Base-by-base conservation (phyloP, 2,329 filamentous ascomycete species). In the Diaporthe helianthi region DNA sequence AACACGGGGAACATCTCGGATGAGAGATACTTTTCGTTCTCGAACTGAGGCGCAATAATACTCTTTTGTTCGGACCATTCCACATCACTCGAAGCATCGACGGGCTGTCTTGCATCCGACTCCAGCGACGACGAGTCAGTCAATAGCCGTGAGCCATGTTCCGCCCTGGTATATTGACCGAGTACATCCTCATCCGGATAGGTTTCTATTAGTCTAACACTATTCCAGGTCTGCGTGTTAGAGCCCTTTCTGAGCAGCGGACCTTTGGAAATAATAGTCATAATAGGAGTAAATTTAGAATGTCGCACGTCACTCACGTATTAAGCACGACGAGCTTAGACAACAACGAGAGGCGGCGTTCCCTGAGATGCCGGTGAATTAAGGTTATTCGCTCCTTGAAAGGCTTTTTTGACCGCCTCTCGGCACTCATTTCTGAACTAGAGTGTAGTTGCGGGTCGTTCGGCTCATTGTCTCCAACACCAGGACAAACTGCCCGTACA, bases 1-100 rank as follows among this genome's bases (percentile, higher is more conserved):
- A 65, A 53, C 19, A 46, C 22, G 5, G 63, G 63, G 36, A 65
- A 65, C 63, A 65, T 65, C 22, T 65, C 63, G n/a, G 49, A 52
- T 4, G 47, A 53, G 0, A 41, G 49, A 8, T 46, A 65, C 49
- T 65, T 65, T 22, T 65, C 63, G 12, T 54, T 54, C 3, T 63
- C 58, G 29, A 63, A 2, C 12, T 47, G 19, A 19, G 49, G 44
- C n/a, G 29, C 13, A 24, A 63, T 22, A 24, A 63, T 22, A 24
- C n/a, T 49, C n/a, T 63, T 63, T n/a, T 49, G 4, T 26, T 63
- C 44, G 8, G 58, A 29, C 58, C 44, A 19, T n/a, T 49, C 58
- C 44, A 7, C 9, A 4, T 15, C 3, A 1, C 12, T 10, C 29
- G 12, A 3, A 19, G 22, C 29, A 31, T 41, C 44, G 33, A 36